Base-by-base conservation (phyloP, 73 alveolate genomes). In the Symbiodinium pilosum region DNA sequence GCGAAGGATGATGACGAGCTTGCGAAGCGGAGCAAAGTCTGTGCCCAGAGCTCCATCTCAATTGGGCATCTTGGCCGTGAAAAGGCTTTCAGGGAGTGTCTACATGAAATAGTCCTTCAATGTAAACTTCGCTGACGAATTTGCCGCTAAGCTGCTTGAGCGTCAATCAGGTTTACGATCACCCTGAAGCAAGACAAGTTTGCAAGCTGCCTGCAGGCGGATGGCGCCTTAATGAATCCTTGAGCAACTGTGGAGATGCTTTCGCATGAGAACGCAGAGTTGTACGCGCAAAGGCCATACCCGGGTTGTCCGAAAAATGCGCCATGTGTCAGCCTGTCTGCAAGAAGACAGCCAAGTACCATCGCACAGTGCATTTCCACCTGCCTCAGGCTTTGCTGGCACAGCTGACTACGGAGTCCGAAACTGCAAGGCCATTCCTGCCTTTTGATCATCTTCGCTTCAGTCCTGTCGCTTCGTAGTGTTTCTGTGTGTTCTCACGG, bases 301-400 rank as follows among this genome's bases (percentile, higher is more conserved):
- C 86, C 4, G 71, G 32, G 2, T 51, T 88, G 51, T 88, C 95
- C 32, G 69, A 36, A 18, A 51, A 88, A 8, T 88, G 95, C 38
- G 87, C 95, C 51, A 39, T 24, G 86, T 88, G 95, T 34, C 36
- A 2, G 87, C 43, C 68, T 68, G 20, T 9, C 8, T 14, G 39
- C 34, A 14, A 32, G 11, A 41, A 43, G 47, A 42, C n/a, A 44
- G 52, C 28, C 30, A 83, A 5, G 38, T 26, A 20, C 38, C n/a
- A n/a, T n/a, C n/a, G n/a, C n/a, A n/a, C n/a, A n/a, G n/a, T n/a
- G n/a, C n/a, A n/a, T n/a, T n/a, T 26, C 77, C 30, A 16, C 77
- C 6, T 26, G 77, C 77, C 34, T 32, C 43, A 91, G 97, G 97
- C 77, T 69, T 69, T 71, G 97, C 81, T 2, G 88, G 71, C 40